phyloP scores from a whole-genome alignment of 2,329 filamentous ascomycete genomes.

The Capronia americana region DNA sequence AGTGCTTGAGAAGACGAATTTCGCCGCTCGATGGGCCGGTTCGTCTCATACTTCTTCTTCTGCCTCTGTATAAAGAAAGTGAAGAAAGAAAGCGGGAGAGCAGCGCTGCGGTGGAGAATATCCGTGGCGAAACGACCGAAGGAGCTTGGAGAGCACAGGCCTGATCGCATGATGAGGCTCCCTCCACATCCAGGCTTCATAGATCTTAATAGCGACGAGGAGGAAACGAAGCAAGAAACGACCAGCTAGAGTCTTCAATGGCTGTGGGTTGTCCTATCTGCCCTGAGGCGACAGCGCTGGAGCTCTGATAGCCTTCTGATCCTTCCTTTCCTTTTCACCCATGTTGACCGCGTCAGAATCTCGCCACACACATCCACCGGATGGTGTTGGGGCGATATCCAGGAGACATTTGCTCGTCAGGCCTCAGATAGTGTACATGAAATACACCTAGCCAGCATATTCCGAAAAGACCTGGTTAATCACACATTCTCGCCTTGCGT shows the following conservation, averaged over 20 bases:
- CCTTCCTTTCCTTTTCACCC: neutral
- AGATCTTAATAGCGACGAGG: neutral
- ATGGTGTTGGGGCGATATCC: neutral
- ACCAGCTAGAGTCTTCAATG: neutral
- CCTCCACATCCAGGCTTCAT: neutral
- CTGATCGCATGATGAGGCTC: neutral
- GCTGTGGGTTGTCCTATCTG: neutral
- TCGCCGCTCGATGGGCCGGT: neutral
- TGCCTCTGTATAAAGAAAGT: neutral
- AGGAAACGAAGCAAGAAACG: constrained; percentile 2
- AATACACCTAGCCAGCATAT: constrained; percentile 6
- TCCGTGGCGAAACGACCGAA: neutral
- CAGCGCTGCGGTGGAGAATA: neutral
- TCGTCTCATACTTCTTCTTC: neutral
- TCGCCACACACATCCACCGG: neutral
- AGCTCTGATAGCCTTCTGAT: neutral
- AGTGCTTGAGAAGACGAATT: neutral
- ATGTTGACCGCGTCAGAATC: neutral
- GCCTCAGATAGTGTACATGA: constrained; percentile 20
- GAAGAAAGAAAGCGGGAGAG: neutral
- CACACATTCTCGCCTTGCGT: constrained; percentile 6
- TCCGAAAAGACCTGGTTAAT: constrained; percentile 1
- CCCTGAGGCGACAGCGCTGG: neutral
- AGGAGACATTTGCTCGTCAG: constrained; percentile 11
- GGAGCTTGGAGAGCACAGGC: neutral